These are phyloP conservation scores for Pseudozyma tsukubaensis DNA, from an alignment of 1,284 basidiomycete species.

Conservation along the genomic window DNA sequence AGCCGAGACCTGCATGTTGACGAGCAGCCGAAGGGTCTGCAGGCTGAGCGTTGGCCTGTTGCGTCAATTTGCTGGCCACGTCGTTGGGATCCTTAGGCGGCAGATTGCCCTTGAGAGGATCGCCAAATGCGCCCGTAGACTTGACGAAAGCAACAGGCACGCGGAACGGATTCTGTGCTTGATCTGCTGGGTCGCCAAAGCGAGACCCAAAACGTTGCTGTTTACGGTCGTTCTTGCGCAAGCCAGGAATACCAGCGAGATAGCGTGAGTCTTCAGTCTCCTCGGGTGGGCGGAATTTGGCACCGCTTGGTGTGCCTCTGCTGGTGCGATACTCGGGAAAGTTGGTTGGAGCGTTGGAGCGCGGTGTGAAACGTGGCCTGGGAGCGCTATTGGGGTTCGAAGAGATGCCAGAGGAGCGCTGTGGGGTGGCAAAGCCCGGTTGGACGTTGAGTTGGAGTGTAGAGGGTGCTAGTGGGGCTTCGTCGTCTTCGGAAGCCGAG, in stretches of 20 bases:
- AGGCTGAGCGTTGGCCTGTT: constrained; percentile 5
- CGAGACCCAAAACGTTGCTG: constrained; percentile 20
- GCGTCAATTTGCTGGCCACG: constrained; percentile 4
- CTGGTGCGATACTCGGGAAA: constrained; percentile 49
- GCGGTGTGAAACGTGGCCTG: constrained; percentile 26
- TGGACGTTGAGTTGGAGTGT: constrained; percentile 6
- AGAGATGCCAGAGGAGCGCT: constrained; percentile 9
- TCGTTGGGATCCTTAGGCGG: constrained; percentile 24
- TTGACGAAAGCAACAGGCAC: constrained; percentile 57
- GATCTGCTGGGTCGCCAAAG: constrained; percentile 39
- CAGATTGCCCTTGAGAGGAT: constrained; percentile 35
- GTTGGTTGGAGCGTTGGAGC: constrained; percentile 20
- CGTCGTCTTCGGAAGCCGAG: constrained; percentile 17
- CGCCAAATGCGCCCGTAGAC: constrained; percentile 43
- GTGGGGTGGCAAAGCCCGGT: constrained; percentile 17
- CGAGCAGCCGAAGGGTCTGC: constrained; percentile 18
- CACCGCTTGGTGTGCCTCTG: constrained; percentile 19
- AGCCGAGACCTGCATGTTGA: constrained; percentile 52
- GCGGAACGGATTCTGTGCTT: constrained; percentile 32
- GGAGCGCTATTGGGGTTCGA: constrained; percentile 1
- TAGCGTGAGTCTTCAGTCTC: constrained; percentile 50
- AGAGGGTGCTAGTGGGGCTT: background rate
- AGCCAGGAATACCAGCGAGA: constrained; percentile 48
- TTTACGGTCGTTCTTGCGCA: constrained; percentile 26
- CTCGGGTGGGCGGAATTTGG: constrained; percentile 43